Base-by-base conservation (phyloP, 345 rosid species). In the Hibiscus tridactylites region DNA sequence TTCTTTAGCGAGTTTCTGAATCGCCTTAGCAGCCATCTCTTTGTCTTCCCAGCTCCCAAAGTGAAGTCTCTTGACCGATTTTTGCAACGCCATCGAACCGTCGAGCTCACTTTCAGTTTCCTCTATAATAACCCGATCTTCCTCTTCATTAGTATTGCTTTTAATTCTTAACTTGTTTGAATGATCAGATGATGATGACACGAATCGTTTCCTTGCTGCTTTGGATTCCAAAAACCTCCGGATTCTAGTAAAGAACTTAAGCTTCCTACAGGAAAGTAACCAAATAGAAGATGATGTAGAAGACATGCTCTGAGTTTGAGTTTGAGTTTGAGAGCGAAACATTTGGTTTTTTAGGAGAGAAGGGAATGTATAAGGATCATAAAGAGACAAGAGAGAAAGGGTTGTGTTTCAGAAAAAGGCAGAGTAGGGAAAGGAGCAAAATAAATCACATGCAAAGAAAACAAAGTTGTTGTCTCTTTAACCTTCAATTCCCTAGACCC, bases 31-130 rank as follows among this genome's bases (percentile, higher is more conserved):
- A 3, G 96, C 97, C 61, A 77, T 77, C 75, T 84, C 87, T 75
- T 89, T 90, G 81, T 90, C 97, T 61, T 89, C 90, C 78, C 79
- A 81, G 53, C 79, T 85, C 29, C 99, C 99, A 10, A 95, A 95
- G 80, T 86, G 91, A 81, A 95, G 86, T 70, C 75, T 87, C 83
- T 92, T 95, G 53, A 95, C 97, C 3, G 97, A 83, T 76, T 76
- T 95, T 39, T 87, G 97, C 62, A 95, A 68, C 66, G 76, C 80
- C 75, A 81, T 77, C 61, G 83, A 72, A 57, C 73, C 83, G 42
- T 77, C 83, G 19, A 50, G 58, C 31, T 4, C 71, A 11, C 21
- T 75, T 7, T 65, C 61, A 21, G 61, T 77, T 13, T 3, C 6
- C 33, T 63, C 73, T 26, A 52, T 71, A 35, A 54, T 39, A 9